Evolutionary conservation across 257 asterid genomes (phyloP), one percentile per base, ranked within the genome.

Genomic region (Ilex asprella): DNA sequence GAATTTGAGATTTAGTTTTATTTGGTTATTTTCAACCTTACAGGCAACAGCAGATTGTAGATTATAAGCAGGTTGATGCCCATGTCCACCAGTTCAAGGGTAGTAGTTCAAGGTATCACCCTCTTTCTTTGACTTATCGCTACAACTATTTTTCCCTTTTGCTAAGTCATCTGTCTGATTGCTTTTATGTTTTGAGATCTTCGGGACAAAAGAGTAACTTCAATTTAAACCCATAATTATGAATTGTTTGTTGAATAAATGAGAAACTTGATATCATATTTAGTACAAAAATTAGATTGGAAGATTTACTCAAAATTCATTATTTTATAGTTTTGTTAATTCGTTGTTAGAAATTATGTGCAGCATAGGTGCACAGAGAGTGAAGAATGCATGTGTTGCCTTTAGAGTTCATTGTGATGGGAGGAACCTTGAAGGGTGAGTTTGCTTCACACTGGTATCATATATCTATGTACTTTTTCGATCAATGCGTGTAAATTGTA

Each of bases 31-130:
- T 7, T 12, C 14, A 31, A 61, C 65, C 56, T 10, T 68, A 39
- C 56, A 84, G 86, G 60, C 83, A 84, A 62, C 88, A 81, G 72
- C 86, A 68, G 58, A 65, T 79, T 70, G 92, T 84, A 39, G 88
- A 84, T 73, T 82, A 75, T 69, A 79, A 84, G 81, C 82, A 75
- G 81, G 80, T 82, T 71, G 92, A 84, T 77, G 81, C 83, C 11
- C 82, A 84, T 77, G 86, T 82, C 69, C 92, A 82, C 39, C 88
- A 84, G 78, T 79, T 84, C 78, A 84, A 84, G 75, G 92, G 92
- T 56, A 84, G 92, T 82, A 84, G 92, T 70, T 84, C 92, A 60
- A 84, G 92, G 92, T 84, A 65, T n/a, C 12, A 39, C 44, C 12
- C 16, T 12, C 54, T 4, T 11, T 49, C 16, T 49, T 49, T 1